Base-by-base conservation (phyloP, 2,329 filamentous ascomycete species). In the Alternaria postmessia region DNA sequence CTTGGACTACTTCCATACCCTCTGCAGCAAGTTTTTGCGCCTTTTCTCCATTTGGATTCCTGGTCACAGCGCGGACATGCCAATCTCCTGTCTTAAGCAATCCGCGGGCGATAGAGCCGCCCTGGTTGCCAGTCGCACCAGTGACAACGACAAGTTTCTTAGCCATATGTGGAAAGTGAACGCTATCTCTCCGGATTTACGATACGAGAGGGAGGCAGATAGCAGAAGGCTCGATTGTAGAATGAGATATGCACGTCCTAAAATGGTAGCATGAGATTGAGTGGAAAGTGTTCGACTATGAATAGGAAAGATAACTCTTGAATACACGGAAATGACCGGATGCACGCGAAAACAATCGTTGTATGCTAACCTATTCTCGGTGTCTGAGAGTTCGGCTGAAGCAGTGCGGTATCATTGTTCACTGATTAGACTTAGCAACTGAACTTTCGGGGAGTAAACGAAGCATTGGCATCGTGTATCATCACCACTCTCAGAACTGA, bases 61-160 rank as follows among this genome's bases (percentile, higher is more conserved):
- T 78, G 72, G 84, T 24, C 80, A 86, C 67, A 81, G 82, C 14
- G 79, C 84, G 48, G 75, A 85, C 59, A 80, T 83, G 73, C 83
- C 84, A 78, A 80, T 80, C 32, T 76, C 79, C 12, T 80, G 81
- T 54, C 39, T 81, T 80, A n/a, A 78, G 76, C 24, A 81, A 80
- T 5, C 69, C 57, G 9, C 52, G 36, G 24, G 66, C 71, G 30
- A 74, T 69, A 5, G 69, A 66, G 1, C 62, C 62, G 8, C 70
- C 70, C 55, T 73, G 72, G 16, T 68, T 69, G n/a, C 73, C 69
- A 5, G 71, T 75, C 5, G 69, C 67, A 22, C 73, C 73, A 5
- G 72, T 58, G 9, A 74, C 61, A 4, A 68, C 68, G 28, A 71
- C 55, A 57, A 78, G 26, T 47, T 47, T 44, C 63, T 78, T 68